Evolutionary conservation across 2,329 filamentous ascomycete species (phyloP).

Genomic region (Exophiala oligosperma): DNA sequence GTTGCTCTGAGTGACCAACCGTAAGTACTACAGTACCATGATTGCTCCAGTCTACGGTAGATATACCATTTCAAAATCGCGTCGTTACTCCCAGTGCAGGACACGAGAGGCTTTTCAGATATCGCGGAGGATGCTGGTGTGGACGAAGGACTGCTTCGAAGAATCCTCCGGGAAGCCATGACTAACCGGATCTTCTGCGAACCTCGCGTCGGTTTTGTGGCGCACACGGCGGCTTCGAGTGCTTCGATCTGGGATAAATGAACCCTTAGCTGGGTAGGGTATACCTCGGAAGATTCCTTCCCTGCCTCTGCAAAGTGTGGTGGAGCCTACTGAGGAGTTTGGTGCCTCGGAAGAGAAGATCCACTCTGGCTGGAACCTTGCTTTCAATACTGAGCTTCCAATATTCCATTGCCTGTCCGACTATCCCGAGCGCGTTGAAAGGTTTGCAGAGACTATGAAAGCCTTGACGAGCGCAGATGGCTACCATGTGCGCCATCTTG

Average conservation of each 20-base stretch:
- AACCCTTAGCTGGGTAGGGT: constrained; percentile 17
- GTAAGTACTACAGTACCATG: constrained; percentile 1
- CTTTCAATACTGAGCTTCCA: constrained; percentile 17
- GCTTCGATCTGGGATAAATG: constrained; percentile 8
- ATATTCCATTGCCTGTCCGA: constrained; percentile 14
- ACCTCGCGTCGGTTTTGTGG: constrained; percentile 24
- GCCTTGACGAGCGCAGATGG: constrained; percentile 19
- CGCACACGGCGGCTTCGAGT: constrained; percentile 13
- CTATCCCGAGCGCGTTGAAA: constrained; percentile 8
- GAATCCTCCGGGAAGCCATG: constrained; percentile 33
- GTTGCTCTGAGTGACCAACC: neutral
- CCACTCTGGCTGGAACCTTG: constrained; percentile 11
- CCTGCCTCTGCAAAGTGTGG: constrained; percentile 20
- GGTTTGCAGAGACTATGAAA: constrained; percentile 15
- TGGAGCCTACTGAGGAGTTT: constrained; percentile 19
- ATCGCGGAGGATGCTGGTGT: constrained; percentile 26
- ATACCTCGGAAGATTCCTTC: constrained; percentile 17
- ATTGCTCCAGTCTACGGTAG: constrained; percentile 16
- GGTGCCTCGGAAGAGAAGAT: constrained; percentile 11
- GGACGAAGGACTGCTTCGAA: constrained; percentile 26
- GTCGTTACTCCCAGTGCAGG: constrained; percentile 29
- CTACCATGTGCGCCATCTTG: constrained; percentile 15
- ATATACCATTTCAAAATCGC: constrained; percentile 32
- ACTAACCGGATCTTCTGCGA: constrained; percentile 34
- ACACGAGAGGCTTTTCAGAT: constrained; percentile 23